Conservation (phyloP, 345 rosid species). For the Clarkia xantiana region DNA sequence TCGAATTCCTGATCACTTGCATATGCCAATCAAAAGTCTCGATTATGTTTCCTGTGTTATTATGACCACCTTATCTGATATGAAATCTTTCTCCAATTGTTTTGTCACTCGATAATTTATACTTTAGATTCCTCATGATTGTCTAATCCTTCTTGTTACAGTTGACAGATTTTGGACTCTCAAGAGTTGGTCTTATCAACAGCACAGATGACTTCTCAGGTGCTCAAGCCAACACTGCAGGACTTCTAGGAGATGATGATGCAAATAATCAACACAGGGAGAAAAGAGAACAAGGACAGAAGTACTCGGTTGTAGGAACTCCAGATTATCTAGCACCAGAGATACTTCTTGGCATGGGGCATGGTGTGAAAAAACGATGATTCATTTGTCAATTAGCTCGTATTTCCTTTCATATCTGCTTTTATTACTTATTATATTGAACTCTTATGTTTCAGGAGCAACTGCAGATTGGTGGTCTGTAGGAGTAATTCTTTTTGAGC, state of each 20-base stretch:
- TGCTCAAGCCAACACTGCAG: constrained; percentile 41
- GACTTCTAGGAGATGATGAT: constrained; percentile 41
- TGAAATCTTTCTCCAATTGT: too few species aligned
- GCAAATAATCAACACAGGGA: constrained; percentile 21
- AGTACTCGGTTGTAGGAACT: constrained; percentile 75
- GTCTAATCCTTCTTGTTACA: constrained; percentile 33
- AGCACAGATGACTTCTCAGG: constrained; percentile 94
- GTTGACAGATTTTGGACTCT: constrained; percentile 99
- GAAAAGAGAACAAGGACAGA: constrained; percentile 50
- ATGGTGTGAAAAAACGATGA: constrained; percentile 70
- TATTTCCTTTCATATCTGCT: too few species aligned
- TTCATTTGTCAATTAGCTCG: too few species aligned
- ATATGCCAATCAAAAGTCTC: too few species aligned
- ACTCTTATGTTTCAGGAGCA: constrained; percentile 62
- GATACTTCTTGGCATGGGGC: constrained; percentile 97
- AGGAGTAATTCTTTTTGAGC: constrained; percentile 79
- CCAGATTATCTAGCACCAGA: constrained; percentile 99
- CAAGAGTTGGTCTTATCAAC: constrained; percentile 90
- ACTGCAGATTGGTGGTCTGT: constrained; percentile 99
- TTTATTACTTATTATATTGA: too few species aligned
- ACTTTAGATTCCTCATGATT: background rate
- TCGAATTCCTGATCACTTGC: too few species aligned
- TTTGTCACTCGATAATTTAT: too few species aligned
- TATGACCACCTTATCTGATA: too few species aligned
- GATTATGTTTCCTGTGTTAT: too few species aligned